Evolutionary conservation across 2,329 filamentous ascomycete genomes (phyloP).

Genomic region (Penicillium olsonii): DNA sequence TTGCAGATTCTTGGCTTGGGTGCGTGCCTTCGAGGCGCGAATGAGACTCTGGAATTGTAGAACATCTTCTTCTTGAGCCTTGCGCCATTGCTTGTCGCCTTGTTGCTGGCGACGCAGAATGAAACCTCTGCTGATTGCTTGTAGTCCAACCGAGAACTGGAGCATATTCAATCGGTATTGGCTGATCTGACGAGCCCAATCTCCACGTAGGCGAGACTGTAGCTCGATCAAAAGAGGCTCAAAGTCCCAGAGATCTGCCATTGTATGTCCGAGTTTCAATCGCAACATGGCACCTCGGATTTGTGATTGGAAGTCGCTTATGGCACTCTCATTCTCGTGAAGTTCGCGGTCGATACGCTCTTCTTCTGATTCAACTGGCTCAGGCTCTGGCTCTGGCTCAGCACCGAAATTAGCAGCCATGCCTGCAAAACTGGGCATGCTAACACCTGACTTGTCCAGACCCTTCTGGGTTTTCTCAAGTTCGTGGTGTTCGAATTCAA

Average conservation of each 20-base stretch:
- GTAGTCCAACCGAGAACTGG: slow-evolving; percentile 74
- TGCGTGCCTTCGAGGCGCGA: slow-evolving; percentile 56
- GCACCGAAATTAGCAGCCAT: slow-evolving; percentile 96
- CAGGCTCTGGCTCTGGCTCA: slow-evolving; percentile 71
- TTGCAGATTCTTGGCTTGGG: slow-evolving; percentile 45
- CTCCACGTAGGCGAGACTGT: slow-evolving; percentile 83
- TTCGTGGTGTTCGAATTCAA: slow-evolving; percentile 97
- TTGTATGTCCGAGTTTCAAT: slow-evolving; percentile 73
- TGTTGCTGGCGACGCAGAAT: slow-evolving; percentile 66
- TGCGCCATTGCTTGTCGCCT: slow-evolving; percentile 70
- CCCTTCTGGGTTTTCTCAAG: slow-evolving; percentile 96
- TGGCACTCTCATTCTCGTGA: slow-evolving; percentile 68
- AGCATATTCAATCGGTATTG: slow-evolving; percentile 82
- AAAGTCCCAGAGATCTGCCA: slow-evolving; percentile 87
- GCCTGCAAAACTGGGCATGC: slow-evolving; percentile 96
- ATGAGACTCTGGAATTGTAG: slow-evolving; percentile 79
- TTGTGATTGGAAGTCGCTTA: slow-evolving; percentile 84
- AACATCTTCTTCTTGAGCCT: slow-evolving; percentile 69
- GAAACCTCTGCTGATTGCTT: slow-evolving; percentile 76
- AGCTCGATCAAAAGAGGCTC: slow-evolving; percentile 78
- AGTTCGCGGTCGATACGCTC: slow-evolving; percentile 83
- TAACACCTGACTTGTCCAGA: slow-evolving; percentile 89
- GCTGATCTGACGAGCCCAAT: slow-evolving; percentile 80
- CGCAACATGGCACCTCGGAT: slow-evolving; percentile 78
- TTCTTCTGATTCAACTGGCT: slow-evolving; percentile 80